phyloP scores from a whole-genome alignment of 1,284 basidiomycete genomes.

The Trichosporon faecale region DNA sequence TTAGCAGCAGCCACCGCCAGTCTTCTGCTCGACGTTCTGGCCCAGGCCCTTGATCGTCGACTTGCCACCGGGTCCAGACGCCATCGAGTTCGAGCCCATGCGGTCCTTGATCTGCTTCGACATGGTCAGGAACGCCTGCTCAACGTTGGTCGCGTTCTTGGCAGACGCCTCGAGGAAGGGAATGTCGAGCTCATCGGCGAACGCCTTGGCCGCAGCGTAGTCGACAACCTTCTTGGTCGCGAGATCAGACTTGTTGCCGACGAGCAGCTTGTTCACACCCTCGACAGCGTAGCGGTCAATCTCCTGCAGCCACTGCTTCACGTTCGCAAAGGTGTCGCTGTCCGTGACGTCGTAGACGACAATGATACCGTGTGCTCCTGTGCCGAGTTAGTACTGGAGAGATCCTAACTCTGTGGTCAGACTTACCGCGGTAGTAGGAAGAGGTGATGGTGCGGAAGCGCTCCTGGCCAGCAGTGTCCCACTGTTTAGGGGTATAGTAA shows the following conservation, averaged over 20 bases:
- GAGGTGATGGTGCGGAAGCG: conserved; percentile 97
- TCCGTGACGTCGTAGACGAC: conserved; percentile 99
- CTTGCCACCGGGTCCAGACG: conserved; percentile 54
- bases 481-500: conserved; percentile 56
- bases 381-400: not conserved
- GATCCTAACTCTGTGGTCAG: not conserved
- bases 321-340: conserved; percentile 82
- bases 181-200: conserved; percentile 91
- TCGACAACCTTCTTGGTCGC: conserved; percentile 99
- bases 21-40: conserved; percentile 70
- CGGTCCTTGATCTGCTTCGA: conserved; percentile 98
- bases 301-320: conserved; percentile 99
- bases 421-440: conserved; percentile 75
- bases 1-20: conserved; percentile 71
- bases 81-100: conserved; percentile 55
- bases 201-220: conserved; percentile 95
- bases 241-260: conserved; percentile 97
- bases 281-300: conserved; percentile 99
- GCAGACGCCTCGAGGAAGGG: conserved; percentile 99
- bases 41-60: conserved; percentile 60
- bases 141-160: conserved; percentile 97
- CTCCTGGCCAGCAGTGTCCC: conserved; percentile 98
- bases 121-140: conserved; percentile 99
- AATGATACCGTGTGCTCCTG: conserved; percentile 90
- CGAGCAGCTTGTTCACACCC: conserved; percentile 95